Base-by-base conservation (phyloP, 768 basidiomycete species). In the Hemileccinum impolitum region DNA sequence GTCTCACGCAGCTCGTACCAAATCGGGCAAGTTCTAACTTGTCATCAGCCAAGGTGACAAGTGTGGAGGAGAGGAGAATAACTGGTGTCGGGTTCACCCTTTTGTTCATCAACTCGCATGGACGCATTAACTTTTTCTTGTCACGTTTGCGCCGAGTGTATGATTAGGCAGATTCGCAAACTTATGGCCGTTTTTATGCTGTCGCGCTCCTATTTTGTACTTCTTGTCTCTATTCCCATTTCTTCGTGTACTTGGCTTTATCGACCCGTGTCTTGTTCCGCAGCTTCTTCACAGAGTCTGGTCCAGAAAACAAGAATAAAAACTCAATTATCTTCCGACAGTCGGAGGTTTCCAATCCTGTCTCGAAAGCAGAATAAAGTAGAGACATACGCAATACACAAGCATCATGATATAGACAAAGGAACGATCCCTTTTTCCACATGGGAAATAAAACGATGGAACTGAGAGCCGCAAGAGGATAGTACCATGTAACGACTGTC, bases 1-100 rank as follows among this genome's bases (percentile, higher is more conserved):
- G 65, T 25, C 51, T 76, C 57, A 71, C 73, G 64, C 62, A 61
- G 54, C 59, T 47, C 66, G 72, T 37, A 73, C 74, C 19, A 50
- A 53, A 49, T 39, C 61, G 13, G 75, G 72, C 43, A 56, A 69
- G 66, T 73, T 74, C 39, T 76, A 70, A 61, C 66, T 70, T 50
- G 80, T 75, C 37, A 59, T 77, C 28, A 63, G 72, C 52, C n/a
- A n/a, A n/a, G n/a, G n/a, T n/a, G n/a, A n/a, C n/a, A n/a, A 28
- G 26, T 28, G 26, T 28, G 26, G 9, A 28, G 26, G 5, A 28
- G 9, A 9, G 26, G 9, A 28, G 9, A 14, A 26, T 39, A 44
- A 40, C 37, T 32, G 43, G n/a, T n/a, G n/a, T n/a, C n/a, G n/a
- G n/a, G n/a, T n/a, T n/a, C n/a, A n/a, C 46, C 25, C 32, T 39